Conservation (phyloP, 2,329 filamentous ascomycete genomes). For the Ceratocystis destructans region DNA sequence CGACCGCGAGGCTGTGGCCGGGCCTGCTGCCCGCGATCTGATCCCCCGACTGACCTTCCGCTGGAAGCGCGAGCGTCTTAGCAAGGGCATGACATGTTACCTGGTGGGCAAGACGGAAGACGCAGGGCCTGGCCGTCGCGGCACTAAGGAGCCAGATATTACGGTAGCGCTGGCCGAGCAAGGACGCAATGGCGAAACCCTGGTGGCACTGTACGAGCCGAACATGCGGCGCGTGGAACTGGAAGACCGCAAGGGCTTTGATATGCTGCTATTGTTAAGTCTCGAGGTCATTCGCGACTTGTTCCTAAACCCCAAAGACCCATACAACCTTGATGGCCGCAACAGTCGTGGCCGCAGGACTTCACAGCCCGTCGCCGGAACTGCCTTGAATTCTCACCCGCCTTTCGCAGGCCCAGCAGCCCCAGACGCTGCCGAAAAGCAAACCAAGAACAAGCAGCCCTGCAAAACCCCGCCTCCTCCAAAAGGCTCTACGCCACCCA, state of each 20-base stretch:
- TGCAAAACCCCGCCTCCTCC: not conserved
- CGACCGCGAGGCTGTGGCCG: conserved; percentile 45
- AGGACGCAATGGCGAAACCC: conserved; percentile 43
- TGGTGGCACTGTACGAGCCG: conserved; percentile 78
- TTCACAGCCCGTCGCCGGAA: conserved; percentile 22
- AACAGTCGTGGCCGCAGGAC: conserved; percentile 37
- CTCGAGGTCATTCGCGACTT: conserved; percentile 53
- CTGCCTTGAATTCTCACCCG: conserved; percentile 21
- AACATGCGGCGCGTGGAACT: conserved; percentile 83
- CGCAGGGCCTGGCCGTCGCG: conserved; percentile 43
- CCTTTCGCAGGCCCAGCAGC: conserved; percentile 28
- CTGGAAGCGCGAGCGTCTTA: conserved; percentile 72
- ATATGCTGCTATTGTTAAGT: conserved; percentile 58
- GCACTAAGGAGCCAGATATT: conserved; percentile 87
- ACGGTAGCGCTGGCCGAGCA: conserved; percentile 77
- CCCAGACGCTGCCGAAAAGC: conserved; percentile 10
- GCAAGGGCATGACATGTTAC: conserved; percentile 79
- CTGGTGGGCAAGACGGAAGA: conserved; percentile 64
- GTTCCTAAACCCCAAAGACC: conserved; percentile 46
- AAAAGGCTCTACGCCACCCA: conserved; percentile 14
- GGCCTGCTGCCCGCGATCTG: conserved; percentile 30
- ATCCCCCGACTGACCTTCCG: conserved; percentile 69
- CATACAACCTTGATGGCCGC: conserved; percentile 64
- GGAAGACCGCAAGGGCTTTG: conserved; percentile 85
- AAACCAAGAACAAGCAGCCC: not conserved